These are phyloP conservation scores for Harringtonia aguacate DNA, from an alignment of 2,329 filamentous ascomycete genomes.

Conservation along the genomic window DNA sequence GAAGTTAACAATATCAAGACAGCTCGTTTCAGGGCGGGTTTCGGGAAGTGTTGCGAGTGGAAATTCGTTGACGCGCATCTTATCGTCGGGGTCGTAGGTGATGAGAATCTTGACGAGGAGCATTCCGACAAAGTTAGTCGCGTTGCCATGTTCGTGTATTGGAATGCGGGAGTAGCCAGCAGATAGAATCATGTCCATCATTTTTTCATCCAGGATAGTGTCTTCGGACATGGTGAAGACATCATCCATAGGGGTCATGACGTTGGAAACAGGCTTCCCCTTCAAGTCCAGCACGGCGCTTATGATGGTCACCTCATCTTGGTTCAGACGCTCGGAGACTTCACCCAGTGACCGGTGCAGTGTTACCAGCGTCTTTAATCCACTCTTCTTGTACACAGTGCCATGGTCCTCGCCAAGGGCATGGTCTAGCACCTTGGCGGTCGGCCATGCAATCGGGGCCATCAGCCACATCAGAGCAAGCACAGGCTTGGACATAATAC, in stretches of 20 bases:
- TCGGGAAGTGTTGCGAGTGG: conserved; percentile 89
- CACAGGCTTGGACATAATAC: conserved; percentile 84
- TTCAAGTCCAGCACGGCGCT: conserved; percentile 93
- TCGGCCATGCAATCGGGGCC: conserved; percentile 84
- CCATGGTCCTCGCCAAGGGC: conserved; percentile 91
- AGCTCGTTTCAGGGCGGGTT: conserved; percentile 90
- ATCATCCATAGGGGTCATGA: conserved; percentile 98
- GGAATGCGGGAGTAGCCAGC: conserved; percentile 95
- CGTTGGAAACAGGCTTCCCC: conserved; percentile 85
- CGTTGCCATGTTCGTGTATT: conserved; percentile 77
- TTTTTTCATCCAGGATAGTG: conserved; percentile 81
- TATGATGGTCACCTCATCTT: conserved; percentile 98
- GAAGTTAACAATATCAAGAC: conserved; percentile 97
- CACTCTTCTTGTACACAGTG: conserved; percentile 96
- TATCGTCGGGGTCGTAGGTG: conserved; percentile 94
- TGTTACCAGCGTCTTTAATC: conserved; percentile 90
- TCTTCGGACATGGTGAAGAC: conserved; percentile 97
- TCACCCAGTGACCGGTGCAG: conserved; percentile 86
- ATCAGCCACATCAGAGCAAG: conserved; percentile 85
- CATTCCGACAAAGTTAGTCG: conserved; percentile 91
- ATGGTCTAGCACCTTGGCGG: conserved; percentile 88
- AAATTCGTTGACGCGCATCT: conserved; percentile 78
- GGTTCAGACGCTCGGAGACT: conserved; percentile 79
- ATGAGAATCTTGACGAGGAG: conserved; percentile 97
- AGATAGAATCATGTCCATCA: conserved; percentile 87